Base-by-base conservation (phyloP, 805 yeast species). In the Candida insectorum region DNA sequence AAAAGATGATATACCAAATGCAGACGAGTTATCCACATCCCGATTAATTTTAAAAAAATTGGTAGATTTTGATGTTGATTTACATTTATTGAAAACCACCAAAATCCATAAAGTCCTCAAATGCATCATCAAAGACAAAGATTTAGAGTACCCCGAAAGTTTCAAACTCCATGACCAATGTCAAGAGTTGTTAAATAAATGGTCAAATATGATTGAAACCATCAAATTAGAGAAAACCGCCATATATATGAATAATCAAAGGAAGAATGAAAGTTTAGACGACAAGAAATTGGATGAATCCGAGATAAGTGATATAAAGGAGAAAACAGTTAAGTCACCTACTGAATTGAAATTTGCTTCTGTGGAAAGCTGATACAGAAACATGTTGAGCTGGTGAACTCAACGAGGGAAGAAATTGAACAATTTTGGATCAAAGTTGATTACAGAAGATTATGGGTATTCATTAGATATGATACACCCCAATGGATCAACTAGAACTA, bases 21-120 rank as follows among this genome's bases (percentile, higher is more conserved):
- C 61, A 5, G 70, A 63, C 30, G 75, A 69, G 36, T 62, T 71
- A 39, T 55, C 57, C 44, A 56, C 60, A 15, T 66, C 71, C 3
- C 41, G 72, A 28, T 49, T 62, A 33, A 59, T 62, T 10, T 54
- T 73, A 25, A 51, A 59, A 34, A 59, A 69, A 23, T 49, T 74
- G 15, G 67, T 60, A 16, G 65, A 63, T 12, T 67, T 71, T 37
- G 63, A 72, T 1, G 62, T 73, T 22, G 58, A 49, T 18, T 50
- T 57, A 14, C 67, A 65, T 11, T 47, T 72, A 14, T 56, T 74
- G 37, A 58, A 55, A 30, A 51, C 52, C 15, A 70, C 78, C 11
- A 74, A 72, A 44, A 55, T 74, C 32, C 77, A 73, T 46, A 74
- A 74, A 48, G 78, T 74, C 1, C 48, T 74, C 38, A 71, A 67